Conservation (phyloP, 176 grass and related monocot species). For the Rhynchospora tenuis region DNA sequence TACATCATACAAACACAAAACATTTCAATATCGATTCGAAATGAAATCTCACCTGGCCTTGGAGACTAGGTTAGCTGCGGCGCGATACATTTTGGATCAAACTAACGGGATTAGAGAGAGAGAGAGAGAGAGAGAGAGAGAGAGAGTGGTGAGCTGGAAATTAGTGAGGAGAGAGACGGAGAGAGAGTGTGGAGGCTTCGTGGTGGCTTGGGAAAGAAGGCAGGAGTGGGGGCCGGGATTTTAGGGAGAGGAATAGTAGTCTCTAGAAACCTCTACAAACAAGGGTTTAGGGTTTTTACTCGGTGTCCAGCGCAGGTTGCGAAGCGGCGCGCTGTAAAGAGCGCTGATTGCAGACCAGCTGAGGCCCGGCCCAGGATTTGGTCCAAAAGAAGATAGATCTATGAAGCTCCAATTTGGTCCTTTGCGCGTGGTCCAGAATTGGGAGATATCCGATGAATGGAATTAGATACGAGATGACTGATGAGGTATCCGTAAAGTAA, state of each 20-base stretch:
- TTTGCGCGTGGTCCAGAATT: neutral
- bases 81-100: slow-evolving; percentile 54
- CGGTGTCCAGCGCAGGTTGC: neutral
- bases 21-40: neutral
- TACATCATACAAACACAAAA: slow-evolving; percentile 12
- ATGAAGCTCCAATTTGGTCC: neutral
- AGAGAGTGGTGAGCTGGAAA: slow-evolving; percentile 11
- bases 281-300: slow-evolving; percentile 38
- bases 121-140: neutral
- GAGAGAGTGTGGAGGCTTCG: neutral
- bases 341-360: neutral
- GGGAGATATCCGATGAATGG: no score
- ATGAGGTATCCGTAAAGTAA: no score
- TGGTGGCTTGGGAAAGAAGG: neutral
- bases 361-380: slow-evolving; percentile 10
- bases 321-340: neutral
- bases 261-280: slow-evolving; percentile 59
- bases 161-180: slow-evolving; percentile 24
- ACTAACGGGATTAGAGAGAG: neutral
- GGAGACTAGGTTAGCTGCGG: slow-evolving; percentile 57
- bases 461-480: no score
- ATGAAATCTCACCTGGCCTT: slow-evolving; percentile 53
- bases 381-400: neutral
- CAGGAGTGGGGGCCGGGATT: neutral
- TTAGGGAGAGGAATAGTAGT: slow-evolving; percentile 26